Evolutionary conservation across 345 rosid species (phyloP), one percentile per base, ranked within the genome.

Genomic region (Mangifera indica): DNA sequence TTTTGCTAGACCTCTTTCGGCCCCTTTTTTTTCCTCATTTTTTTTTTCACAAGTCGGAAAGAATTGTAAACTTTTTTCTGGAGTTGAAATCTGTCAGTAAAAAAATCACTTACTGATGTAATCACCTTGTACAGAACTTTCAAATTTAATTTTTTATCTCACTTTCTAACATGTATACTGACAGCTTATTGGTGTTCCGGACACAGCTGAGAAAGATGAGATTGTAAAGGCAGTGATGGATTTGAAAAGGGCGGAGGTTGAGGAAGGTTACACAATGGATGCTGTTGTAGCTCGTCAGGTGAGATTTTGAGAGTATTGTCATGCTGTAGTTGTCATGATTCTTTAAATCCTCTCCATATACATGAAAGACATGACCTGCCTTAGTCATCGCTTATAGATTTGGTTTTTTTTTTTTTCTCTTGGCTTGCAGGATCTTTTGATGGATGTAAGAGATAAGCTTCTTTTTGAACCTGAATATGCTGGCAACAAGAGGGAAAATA

Each of bases 401-500:
- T n/a, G n/a, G n/a, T 51, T 42, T 56, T 64, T 10, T 75, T 29
- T 48, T 4, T 1, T 13, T 64, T 24, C 26, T 57, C 57, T 24
- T 77, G 59, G 51, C 42, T 76, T 74, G 72, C 84, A 92, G 98
- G 91, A 89, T 75, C 91, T 95, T 76, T 85, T 95, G 60, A 87
- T 89, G 96, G 97, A 95, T 78, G 79, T 89, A 69, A 89, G 98
- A 79, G 98, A 92, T 74, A 95, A 95, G 77, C 93, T 95, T 75
- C 96, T 95, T 40, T 95, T 95, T 76, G 99, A 92, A 77, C 87
- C 97, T 70, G 99, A 91, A 71, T 95, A 92, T 83, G 91, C 98
- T 73, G 99, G 99, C 77, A 86, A 86, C 73, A 20, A 81, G 14
- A 91, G 83, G 79, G 93, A 84, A 65, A 92, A 85, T 65, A 79